Percentiles rank a stretch among this genome's conserved stretches.
phyloP scores from a whole-genome alignment of 2,329 filamentous ascomycete species.

The Aureobasidium uvarum region DNA sequence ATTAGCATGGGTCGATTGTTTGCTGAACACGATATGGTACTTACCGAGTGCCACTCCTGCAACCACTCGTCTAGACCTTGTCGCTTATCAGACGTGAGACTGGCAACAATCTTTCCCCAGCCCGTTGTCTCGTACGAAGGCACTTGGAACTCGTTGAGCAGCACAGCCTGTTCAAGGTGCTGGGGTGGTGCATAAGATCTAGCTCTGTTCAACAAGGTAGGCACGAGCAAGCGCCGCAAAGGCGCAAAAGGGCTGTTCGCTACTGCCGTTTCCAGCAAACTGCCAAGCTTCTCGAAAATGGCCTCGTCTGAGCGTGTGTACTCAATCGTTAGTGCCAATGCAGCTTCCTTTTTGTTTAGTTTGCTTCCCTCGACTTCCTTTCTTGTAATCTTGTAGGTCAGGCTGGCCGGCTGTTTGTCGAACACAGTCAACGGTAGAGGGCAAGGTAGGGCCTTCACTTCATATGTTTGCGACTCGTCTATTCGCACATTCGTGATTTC shows the following conservation, averaged over 20 bases:
- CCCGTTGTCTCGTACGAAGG: conserved; percentile 53
- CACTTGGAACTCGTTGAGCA: conserved; percentile 54
- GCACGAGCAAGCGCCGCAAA: conserved; percentile 53
- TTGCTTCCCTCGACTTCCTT: conserved; percentile 42
- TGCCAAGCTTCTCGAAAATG: conserved; percentile 53
- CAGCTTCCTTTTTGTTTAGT: conserved; percentile 39
- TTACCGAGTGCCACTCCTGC: conserved; percentile 57
- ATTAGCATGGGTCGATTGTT: not conserved
- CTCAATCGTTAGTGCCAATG: conserved; percentile 65
- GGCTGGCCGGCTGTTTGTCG: conserved; percentile 73
- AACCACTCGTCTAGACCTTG: conserved; percentile 53
- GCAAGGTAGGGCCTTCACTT: conserved; percentile 57
- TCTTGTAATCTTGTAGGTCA: conserved; percentile 74
- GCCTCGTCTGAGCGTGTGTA: conserved; percentile 78
- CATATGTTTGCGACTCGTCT: conserved; percentile 66
- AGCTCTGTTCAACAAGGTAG: conserved; percentile 50
- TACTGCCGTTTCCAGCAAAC: conserved; percentile 50
- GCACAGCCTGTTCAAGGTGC: conserved; percentile 55
- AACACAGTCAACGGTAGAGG: conserved; percentile 62
- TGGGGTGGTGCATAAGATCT: conserved; percentile 47
- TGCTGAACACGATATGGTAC: conserved; percentile 24
- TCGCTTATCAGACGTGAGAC: conserved; percentile 48
- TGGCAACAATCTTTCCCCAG: conserved; percentile 54
- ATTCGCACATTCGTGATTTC: conserved; percentile 70
- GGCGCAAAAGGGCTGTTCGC: conserved; percentile 47